These are phyloP conservation scores for Aegilops speltoides DNA, from an alignment of 176 grass and related monocot genomes.

Conservation along the genomic window DNA sequence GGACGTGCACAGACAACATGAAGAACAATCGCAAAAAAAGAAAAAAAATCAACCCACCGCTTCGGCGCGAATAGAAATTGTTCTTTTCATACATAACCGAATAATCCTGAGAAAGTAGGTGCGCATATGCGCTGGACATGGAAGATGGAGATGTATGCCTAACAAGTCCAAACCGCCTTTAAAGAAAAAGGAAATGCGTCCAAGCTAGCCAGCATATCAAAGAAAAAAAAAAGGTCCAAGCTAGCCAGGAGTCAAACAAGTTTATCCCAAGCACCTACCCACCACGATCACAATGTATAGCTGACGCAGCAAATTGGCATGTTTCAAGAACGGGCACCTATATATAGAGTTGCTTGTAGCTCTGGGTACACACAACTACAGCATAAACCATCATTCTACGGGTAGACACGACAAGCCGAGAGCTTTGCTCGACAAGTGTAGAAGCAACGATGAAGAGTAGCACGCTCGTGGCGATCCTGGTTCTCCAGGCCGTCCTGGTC, in stretches of 20 bases:
- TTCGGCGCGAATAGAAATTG: not conserved
- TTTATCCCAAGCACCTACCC: not conserved
- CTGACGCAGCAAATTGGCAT: not conserved
- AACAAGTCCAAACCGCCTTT: not conserved
- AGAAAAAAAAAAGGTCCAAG: not conserved
- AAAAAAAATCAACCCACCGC: not conserved
- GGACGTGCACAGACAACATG: not conserved
- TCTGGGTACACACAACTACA: not conserved
- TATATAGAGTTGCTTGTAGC: not conserved
- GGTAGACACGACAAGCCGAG: not conserved
- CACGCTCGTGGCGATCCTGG: not conserved
- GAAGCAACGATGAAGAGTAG: not conserved
- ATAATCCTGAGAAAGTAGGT: not conserved
- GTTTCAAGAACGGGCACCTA: not conserved
- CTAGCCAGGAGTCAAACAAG: not conserved
- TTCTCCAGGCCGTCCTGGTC: constrained; percentile 18
- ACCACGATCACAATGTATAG: not conserved
- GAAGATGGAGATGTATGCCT: not conserved
- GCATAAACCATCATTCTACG: not conserved
- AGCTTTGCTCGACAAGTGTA: not conserved
- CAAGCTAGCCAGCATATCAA: too few relatives aligned
- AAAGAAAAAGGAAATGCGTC: not conserved
- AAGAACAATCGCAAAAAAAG: not conserved
- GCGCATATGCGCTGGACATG: not conserved
- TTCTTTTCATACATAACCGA: not conserved